Percentiles rank a stretch among this genome's conserved stretches.
phyloP scores from a whole-genome alignment of 306 rosid species.

The Quercus mongolica region DNA sequence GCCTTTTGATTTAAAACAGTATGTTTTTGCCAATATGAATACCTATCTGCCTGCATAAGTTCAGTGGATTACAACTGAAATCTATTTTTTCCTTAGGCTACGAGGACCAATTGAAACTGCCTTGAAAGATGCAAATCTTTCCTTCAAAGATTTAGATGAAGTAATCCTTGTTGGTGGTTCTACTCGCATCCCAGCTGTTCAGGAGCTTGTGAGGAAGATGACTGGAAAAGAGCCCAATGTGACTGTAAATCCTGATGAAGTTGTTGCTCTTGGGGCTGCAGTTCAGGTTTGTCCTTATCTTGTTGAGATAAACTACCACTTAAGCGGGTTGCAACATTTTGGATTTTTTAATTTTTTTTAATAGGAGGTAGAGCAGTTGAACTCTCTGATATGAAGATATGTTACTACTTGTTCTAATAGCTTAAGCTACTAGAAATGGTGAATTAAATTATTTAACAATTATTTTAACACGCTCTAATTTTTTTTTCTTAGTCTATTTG shows the following conservation, averaged over 20 bases:
- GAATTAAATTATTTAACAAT: too few relatives aligned
- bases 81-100: conserved; percentile 40
- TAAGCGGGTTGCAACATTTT: too few relatives aligned
- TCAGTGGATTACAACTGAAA: background rate
- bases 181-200: conserved; percentile 85
- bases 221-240: conserved; percentile 87
- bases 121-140: conserved; percentile 33
- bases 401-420: too few relatives aligned
- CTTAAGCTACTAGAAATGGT: too few relatives aligned
- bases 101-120: conserved; percentile 76
- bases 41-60: too few relatives aligned
- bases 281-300: conserved; percentile 55
- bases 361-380: too few relatives aligned
- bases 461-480: too few relatives aligned
- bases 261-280: conserved; percentile 97
- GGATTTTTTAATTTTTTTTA: too few relatives aligned
- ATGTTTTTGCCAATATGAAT: too few relatives aligned
- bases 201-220: conserved; percentile 83
- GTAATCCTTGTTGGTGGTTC: conserved; percentile 37
- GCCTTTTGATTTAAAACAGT: too few relatives aligned
- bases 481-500: conserved; percentile 29
- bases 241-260: conserved; percentile 93
- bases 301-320: background rate
- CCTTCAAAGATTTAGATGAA: too few relatives aligned
- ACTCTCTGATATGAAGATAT: too few relatives aligned